Evolutionary conservation across 2,329 filamentous ascomycete genomes (phyloP), one percentile per base, ranked within the genome.

Genomic region (Calonectria honghensis): DNA sequence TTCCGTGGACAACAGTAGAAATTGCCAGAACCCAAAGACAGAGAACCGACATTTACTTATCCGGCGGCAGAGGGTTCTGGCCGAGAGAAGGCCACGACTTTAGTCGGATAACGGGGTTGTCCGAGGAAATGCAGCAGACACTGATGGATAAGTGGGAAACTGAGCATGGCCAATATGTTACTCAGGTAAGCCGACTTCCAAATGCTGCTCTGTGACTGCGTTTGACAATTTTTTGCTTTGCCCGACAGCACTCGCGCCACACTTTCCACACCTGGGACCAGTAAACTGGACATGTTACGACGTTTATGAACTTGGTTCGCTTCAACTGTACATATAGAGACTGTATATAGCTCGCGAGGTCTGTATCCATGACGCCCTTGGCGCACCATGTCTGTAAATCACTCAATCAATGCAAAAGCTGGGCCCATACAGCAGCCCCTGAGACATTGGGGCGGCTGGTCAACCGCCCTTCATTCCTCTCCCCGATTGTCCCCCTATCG

Each of bases 401-500:
- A 48, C 20, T 48, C 20, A 59, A 32, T 59, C 52, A 61, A 39
- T 61, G 27, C 35, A 61, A 61, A 61, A 39, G 35, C 16, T 16
- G 32, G 57, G 57, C 24, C n/a, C 20, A 16, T 24, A 24, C 57
- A 39, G 54, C 31, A 18, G 20, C 57, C 50, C 48, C 59, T 80
- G 68, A 80, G 71, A 81, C 78, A 81, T 75, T 32, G 48, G 63
- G 69, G 48, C 48, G 71, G 48, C 41, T 73, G 68, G 52, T 32
- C 41, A 64, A 64, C 41, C 67, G n/a, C 71, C 65, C 41, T 74
- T 16, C 79, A 80, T 80, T 80, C 79, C 79, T 73, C 16, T 2
- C 20, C 18, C 6, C 29, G 48, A 35, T 59, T 64, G 7, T 65
- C 27, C 64, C 27, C 70, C 52, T 20, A 27, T 48, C 24, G n/a